Evolutionary conservation across 2,329 filamentous ascomycete species (phyloP).

Genomic region (Calonectria pteridis): DNA sequence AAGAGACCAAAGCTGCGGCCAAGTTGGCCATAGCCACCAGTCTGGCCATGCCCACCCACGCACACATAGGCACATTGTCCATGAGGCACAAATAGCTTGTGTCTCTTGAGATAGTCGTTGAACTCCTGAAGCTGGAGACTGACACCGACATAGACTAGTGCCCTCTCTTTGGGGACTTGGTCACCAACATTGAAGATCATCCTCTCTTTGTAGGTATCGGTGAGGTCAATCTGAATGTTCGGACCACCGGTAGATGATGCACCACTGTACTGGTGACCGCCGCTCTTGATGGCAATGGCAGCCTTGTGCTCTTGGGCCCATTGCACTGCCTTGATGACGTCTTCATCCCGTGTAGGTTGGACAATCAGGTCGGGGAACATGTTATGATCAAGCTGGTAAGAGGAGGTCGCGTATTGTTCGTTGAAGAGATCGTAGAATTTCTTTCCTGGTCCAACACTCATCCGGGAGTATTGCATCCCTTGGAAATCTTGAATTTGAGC

Average conservation of each 20-base stretch:
- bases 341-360: conserved; percentile 56
- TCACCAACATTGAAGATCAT: conserved; percentile 39
- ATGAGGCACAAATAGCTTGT: conserved; percentile 58
- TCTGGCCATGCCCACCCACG: conserved; percentile 61
- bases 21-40: conserved; percentile 61
- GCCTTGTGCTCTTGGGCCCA: conserved; percentile 56
- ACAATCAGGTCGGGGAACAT: conserved; percentile 60
- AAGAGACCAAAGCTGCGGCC: conserved; percentile 64
- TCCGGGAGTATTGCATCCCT: conserved; percentile 42
- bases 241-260: conserved; percentile 58
- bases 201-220: conserved; percentile 50
- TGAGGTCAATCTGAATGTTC: conserved; percentile 61
- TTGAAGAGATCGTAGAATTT: conserved; percentile 33
- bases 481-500: conserved; percentile 34
- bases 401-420: conserved; percentile 58
- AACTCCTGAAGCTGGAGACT: conserved; percentile 58
- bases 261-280: conserved; percentile 64
- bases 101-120: conserved; percentile 55
- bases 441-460: conserved; percentile 24
- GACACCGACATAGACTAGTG: conserved; percentile 54
- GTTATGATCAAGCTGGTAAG: conserved; percentile 55
- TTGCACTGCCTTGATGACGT: conserved; percentile 55
- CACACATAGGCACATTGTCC: conserved; percentile 61
- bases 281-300: conserved; percentile 59
- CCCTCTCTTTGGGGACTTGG: conserved; percentile 44